A percentile compares a stretch with the other conserved stretches of the same genome.
Conservation (phyloP, 441 rosid genomes). For the Codiaeum variegatum region DNA sequence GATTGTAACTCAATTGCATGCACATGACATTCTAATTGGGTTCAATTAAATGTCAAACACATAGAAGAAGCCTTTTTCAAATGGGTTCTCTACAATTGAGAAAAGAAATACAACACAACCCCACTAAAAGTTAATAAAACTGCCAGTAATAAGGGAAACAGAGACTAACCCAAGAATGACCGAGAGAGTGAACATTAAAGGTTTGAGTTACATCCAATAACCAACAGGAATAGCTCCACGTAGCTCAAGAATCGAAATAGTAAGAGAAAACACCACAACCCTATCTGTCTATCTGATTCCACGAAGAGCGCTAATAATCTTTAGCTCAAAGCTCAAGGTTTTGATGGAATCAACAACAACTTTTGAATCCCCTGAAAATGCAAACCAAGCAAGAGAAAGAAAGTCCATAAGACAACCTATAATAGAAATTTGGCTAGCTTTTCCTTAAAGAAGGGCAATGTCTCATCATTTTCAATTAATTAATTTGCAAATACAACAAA, state of each 20-base stretch:
- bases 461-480: slow-evolving; percentile 34
- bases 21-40: background rate
- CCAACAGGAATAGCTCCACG: slow-evolving; percentile 96
- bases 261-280: slow-evolving; percentile 80
- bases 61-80: background rate
- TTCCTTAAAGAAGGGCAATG: slow-evolving; percentile 34
- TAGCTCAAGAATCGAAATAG: slow-evolving; percentile 85
- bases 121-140: background rate
- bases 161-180: slow-evolving; percentile 69
- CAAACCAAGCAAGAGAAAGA: slow-evolving; percentile 70
- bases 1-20: background rate
- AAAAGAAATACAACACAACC: background rate
- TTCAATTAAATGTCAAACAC: background rate
- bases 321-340: slow-evolving; percentile 73
- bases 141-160: background rate
- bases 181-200: slow-evolving; percentile 44
- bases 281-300: slow-evolving; percentile 77
- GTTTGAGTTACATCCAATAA: slow-evolving; percentile 89
- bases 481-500: too few relatives aligned
- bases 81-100: slow-evolving; percentile 8
- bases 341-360: slow-evolving; percentile 74
- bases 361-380: slow-evolving; percentile 66
- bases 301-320: slow-evolving; percentile 54
- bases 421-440: slow-evolving; percentile 43
- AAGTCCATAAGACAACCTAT: slow-evolving; percentile 65